Conservation (phyloP, 1,284 basidiomycete species). For the Rhizoctonia solani region DNA sequence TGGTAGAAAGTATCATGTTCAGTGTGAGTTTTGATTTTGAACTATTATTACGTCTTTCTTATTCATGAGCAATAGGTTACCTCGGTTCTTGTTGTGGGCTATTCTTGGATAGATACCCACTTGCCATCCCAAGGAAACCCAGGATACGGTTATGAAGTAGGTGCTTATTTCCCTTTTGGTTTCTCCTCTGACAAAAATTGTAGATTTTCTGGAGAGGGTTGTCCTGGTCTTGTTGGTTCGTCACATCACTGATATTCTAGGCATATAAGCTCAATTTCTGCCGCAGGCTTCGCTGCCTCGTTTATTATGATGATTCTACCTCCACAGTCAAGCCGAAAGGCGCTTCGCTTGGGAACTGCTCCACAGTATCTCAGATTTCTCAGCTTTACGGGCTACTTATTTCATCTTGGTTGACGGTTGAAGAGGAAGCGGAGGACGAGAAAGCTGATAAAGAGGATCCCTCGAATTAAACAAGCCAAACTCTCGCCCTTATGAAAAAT, state of each 20-base stretch:
- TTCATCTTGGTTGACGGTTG: slow-evolving; percentile 51
- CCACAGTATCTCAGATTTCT: slow-evolving; percentile 49
- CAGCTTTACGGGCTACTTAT: slow-evolving; percentile 52
- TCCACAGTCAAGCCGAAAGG: slow-evolving; percentile 54
- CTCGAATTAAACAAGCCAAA: background rate
- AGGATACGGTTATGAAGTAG: slow-evolving; percentile 50
- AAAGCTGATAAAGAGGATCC: slow-evolving; percentile 7
- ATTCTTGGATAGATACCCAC: slow-evolving; percentile 66
- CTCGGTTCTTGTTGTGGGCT: slow-evolving; percentile 56
- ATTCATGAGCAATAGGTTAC: slow-evolving; percentile 47
- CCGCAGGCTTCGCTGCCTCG: slow-evolving; percentile 51
- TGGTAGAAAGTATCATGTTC: slow-evolving; percentile 49
- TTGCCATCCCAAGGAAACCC: slow-evolving; percentile 52
- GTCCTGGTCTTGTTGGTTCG: slow-evolving; percentile 55
- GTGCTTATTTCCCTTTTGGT: background rate
- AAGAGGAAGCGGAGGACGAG: slow-evolving; percentile 39
- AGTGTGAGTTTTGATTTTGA: slow-evolving; percentile 44
- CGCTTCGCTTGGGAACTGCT: slow-evolving; percentile 55
- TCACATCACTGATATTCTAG: background rate
- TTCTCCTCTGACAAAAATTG: slow-evolving; percentile 41
- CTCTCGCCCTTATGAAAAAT: slow-evolving; percentile 32
- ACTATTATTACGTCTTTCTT: background rate
- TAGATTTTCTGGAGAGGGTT: slow-evolving; percentile 58
- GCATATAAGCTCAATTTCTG: background rate
- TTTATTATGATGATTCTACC: slow-evolving; percentile 58